phyloP scores from a whole-genome alignment of 2,329 filamentous ascomycete genomes.

The Graphilbum sp. region DNA sequence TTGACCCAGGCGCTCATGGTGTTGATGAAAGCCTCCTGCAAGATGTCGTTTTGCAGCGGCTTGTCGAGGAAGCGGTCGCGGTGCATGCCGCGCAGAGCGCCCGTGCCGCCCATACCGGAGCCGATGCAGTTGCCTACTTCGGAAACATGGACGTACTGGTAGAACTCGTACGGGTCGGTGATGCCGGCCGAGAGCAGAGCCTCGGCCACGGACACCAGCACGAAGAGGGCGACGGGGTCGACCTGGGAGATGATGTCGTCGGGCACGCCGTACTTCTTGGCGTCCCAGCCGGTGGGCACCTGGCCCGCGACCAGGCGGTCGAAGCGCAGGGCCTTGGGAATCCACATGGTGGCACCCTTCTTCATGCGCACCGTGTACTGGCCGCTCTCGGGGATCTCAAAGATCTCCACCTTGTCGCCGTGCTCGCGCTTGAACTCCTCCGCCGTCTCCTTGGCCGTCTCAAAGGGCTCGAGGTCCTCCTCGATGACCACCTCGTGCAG shows the following conservation, averaged over 20 bases:
- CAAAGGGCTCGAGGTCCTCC: conserved; percentile 92
- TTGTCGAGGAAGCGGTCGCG: conserved; percentile 94
- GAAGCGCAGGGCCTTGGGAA: conserved; percentile 93
- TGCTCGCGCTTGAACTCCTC: conserved; percentile 96
- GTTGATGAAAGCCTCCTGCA: conserved; percentile 99
- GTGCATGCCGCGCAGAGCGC: conserved; percentile 92
- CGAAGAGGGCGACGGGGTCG: conserved; percentile 88
- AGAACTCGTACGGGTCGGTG: conserved; percentile 98
- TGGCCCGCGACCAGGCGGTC: conserved; percentile 95
- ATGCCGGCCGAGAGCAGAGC: conserved; percentile 84
- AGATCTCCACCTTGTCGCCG: conserved; percentile 93
- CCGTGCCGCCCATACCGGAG: conserved; percentile 93
- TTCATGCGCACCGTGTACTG: conserved; percentile 89
- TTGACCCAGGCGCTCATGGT: conserved; percentile 99
- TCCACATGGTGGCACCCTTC: conserved; percentile 88
- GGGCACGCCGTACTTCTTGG: conserved; percentile 87
- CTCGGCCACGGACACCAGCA: conserved; percentile 87
- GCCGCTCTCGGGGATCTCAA: conserved; percentile 83
- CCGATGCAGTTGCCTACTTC: conserved; percentile 97
- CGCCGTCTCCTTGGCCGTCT: conserved; percentile 91
- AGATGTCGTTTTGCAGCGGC: conserved; percentile 94
- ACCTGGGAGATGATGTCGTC: conserved; percentile 97
- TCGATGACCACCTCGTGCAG: conserved; percentile 96
- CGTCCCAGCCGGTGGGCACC: conserved; percentile 93
- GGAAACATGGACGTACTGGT: conserved; percentile 97